Percentiles rank a stretch among this genome's conserved stretches.
phyloP scores from a whole-genome alignment of 371 early-diverging fungal genomes.

The Syncephalastrum sp. region DNA sequence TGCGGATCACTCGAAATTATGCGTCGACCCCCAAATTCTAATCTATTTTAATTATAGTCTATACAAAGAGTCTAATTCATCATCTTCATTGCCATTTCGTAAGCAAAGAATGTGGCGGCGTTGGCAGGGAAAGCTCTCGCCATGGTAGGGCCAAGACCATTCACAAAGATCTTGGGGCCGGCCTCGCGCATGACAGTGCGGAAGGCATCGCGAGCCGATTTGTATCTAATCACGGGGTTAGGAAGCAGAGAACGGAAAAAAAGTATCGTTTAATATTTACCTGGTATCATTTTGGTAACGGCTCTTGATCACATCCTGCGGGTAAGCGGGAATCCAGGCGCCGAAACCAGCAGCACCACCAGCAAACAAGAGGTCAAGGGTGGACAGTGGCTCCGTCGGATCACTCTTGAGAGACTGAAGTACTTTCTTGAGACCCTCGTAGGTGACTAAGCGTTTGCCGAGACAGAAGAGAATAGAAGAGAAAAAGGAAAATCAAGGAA shows the following conservation, averaged over 20 bases:
- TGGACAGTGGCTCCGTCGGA: constrained; percentile 47
- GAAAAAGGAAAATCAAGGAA: neutral
- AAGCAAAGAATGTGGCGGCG: constrained; percentile 83
- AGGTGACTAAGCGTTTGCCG: constrained; percentile 43
- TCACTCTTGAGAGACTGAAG: constrained; percentile 49
- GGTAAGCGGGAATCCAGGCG: constrained; percentile 87
- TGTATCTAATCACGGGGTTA: constrained; percentile 16
- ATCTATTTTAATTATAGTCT: too few species aligned
- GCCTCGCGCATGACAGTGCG: constrained; percentile 48
- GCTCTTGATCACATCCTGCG: constrained; percentile 89
- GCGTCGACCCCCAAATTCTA: too few species aligned
- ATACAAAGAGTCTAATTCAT: constrained; percentile 16
- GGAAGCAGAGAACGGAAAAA: neutral
- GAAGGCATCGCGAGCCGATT: constrained; percentile 32
- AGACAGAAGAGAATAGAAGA: too few species aligned
- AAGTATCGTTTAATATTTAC: constrained; percentile 10
- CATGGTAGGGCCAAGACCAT: constrained; percentile 83
- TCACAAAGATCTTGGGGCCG: constrained; percentile 63
- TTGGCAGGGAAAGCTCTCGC: constrained; percentile 92
- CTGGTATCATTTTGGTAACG: constrained; percentile 67
- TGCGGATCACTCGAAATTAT: too few species aligned
- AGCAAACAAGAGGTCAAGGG: constrained; percentile 71
- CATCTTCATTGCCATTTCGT: constrained; percentile 71
- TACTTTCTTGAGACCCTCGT: constrained; percentile 64
- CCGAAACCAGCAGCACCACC: constrained; percentile 84